Base-by-base conservation (phyloP, 805 yeast species). In the Starmerella stigmatis region DNA sequence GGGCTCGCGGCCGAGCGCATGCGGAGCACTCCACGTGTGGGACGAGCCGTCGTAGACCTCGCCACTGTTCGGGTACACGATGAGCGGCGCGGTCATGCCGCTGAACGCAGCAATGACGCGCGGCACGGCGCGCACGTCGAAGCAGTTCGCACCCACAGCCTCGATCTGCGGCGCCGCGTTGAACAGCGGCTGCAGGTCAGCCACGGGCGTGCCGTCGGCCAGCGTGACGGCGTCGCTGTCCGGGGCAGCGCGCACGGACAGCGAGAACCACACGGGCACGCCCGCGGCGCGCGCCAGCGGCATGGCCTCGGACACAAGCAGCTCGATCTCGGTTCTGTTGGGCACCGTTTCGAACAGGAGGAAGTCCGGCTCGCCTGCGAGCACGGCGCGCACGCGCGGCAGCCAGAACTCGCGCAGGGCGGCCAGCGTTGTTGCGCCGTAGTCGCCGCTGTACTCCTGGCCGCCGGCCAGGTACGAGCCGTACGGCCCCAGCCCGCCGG, bases 31-130 rank as follows among this genome's bases (percentile, higher is more conserved):
- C 78, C 79, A 75, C 7, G 46, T 54, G 47, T 72, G 69, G 10
- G 65, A 64, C 7, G 54, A 52, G 26, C 71, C 73, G 53, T 78
- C 76, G 57, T 78, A 80, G 8, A 66, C 59, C 56, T 79, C 86
- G 2, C 92, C 92, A 36, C 83, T 75, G 61, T 84, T 84, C 9
- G 94, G 94, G 59, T 82, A 83, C 2, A 76, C 70, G 3, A 79
- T 59, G 23, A 79, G 55, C 4, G 76, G 74, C 43, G 52, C 47
- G 16, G 52, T 43, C 36, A 50, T 33, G 0, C 47, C 37, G 36
- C 55, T 49, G 41, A 75, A 54, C 16, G 56, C 62, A 16, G 52
- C 45, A 17, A 79, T 56, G 44, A 77, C 71, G 1, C 54, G 57
- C 0, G 62, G 49, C 1, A 79, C 71, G 15, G 57, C 53, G 11